Base-by-base conservation (phyloP, 257 asterid genomes). In the Handroanthus guayacan region DNA sequence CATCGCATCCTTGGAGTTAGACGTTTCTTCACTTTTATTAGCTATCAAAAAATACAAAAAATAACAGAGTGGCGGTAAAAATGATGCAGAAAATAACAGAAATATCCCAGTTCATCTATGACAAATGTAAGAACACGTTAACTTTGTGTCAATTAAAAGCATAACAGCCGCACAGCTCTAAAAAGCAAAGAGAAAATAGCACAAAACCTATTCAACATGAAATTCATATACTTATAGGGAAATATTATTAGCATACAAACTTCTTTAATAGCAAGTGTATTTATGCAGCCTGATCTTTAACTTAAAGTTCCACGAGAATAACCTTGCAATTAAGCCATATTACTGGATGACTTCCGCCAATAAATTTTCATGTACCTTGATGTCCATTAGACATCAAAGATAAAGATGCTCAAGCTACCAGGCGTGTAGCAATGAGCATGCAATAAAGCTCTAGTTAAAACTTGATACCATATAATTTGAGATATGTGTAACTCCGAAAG, bases 1-100 rank as follows among this genome's bases (percentile, higher is more conserved):
- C 9, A 13, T 37, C 44, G 31, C 75, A 58, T 78, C 68, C 37
- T 69, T 57, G 10, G 84, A 64, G 73, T 79, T 86, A 2, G 88
- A 76, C 17, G 85, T 86, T 80, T 71, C 87, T 39, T 82, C 74
- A 31, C 36, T 51, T 82, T 80, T 77, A 62, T 84, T 84, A 65
- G 90, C 97, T 91, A 56, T 71, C 69, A 74, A 60, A 73, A 71
- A 41, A 55, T n/a, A 1, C 31, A 51, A 78, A 68, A 44, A 62
- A 39, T 36, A 62, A 72, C 62, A 79, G 39, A 7, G 41, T 10
- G 41, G 8, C 62, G 38, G 16, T 60, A 50, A 3, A 50, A 8
- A 72, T 45, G 65, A 70, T 37, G 31, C 52, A 18, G 54, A 67
- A 67, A 69, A 61, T 3, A 17, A 63, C 2, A 61, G 5, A 58